Conservation (phyloP, 2,329 filamentous ascomycete genomes). For the Pseudogymnoascus pannorum region DNA sequence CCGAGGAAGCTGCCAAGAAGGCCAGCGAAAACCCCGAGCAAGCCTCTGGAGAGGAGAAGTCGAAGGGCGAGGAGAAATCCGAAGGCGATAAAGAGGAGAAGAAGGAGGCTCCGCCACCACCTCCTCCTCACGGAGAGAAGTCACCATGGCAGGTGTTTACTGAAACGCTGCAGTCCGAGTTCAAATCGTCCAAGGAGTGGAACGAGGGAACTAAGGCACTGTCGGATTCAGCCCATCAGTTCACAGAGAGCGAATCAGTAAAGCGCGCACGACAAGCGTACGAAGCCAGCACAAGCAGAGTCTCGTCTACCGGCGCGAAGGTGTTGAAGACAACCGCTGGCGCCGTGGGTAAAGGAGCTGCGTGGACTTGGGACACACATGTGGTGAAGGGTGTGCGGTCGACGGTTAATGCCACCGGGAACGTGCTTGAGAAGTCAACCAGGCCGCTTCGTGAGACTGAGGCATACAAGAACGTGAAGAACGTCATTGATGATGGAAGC, state of each 20-base stretch:
- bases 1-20: constrained; percentile 28
- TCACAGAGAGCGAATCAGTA: constrained; percentile 87
- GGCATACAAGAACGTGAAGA: constrained; percentile 87
- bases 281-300: constrained; percentile 75
- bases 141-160: constrained; percentile 98
- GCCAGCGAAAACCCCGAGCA: constrained; percentile 31
- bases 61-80: constrained; percentile 38
- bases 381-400: constrained; percentile 87
- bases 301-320: constrained; percentile 68
- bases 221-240: constrained; percentile 79
- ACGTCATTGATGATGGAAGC: constrained; percentile 94
- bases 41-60: constrained; percentile 32
- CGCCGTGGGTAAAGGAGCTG: constrained; percentile 81
- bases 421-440: constrained; percentile 88
- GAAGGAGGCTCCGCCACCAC: constrained; percentile 65
- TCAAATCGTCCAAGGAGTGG: constrained; percentile 97
- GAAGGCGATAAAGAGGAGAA: constrained; percentile 42
- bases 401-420: constrained; percentile 77
- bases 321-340: constrained; percentile 81
- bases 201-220: constrained; percentile 97
- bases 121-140: constrained; percentile 96
- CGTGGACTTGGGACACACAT: constrained; percentile 95
- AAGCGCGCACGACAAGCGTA: constrained; percentile 81
- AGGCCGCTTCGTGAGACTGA: constrained; percentile 90
- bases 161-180: constrained; percentile 89